Conservation (phyloP, 441 rosid species). For the Erysimum cheiri region DNA sequence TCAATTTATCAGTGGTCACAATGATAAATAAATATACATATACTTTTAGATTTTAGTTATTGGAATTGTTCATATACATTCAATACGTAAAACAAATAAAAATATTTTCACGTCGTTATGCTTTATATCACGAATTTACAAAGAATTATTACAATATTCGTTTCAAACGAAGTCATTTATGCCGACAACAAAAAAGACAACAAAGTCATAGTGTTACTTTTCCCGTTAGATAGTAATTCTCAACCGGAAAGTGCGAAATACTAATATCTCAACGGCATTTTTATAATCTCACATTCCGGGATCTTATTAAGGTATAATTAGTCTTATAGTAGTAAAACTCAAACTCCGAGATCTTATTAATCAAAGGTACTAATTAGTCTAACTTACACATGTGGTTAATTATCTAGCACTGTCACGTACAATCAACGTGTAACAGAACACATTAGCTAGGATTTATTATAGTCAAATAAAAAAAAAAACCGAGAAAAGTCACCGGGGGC, state of each 20-base stretch:
- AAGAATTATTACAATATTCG: conserved; percentile 20
- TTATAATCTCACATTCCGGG: not conserved
- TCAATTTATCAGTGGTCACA: not conserved
- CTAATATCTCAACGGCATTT: not conserved
- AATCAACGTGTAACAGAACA: not conserved
- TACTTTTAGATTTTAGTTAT: not conserved
- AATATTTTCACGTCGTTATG: not conserved
- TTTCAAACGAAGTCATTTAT: conserved; percentile 6
- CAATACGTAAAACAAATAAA: not conserved
- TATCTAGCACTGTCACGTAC: not conserved
- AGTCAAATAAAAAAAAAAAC: not conserved
- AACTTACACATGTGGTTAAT: not conserved
- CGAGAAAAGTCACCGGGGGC: conserved; percentile 25
- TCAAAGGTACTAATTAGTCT: not conserved
- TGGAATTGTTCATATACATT: not conserved
- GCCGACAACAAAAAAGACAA: conserved; percentile 28
- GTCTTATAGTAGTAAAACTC: not conserved
- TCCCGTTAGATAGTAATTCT: not conserved
- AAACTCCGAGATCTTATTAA: not conserved
- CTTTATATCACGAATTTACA: not conserved
- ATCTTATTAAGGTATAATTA: not conserved
- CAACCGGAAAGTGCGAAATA: not conserved
- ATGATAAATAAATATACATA: not conserved
- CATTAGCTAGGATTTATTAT: not conserved
- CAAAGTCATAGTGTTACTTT: not conserved